Conservation (phyloP, 2,329 filamentous ascomycete species). For the Cytospora schulzeri region DNA sequence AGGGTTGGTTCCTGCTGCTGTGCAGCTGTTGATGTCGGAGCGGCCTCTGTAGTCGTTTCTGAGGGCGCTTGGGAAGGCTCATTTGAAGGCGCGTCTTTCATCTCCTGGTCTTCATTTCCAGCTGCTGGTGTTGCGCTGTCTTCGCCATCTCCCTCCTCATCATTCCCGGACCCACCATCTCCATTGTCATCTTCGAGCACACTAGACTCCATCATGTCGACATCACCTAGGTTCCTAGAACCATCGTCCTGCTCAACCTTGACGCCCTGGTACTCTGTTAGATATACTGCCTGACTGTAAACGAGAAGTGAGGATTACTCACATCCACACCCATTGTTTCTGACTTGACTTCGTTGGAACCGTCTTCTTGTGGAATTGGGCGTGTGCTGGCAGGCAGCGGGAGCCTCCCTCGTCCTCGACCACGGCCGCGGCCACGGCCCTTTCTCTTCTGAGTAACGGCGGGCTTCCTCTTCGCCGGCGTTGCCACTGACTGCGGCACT, state of each 20-base stretch:
- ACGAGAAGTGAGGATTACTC: constrained; percentile 30
- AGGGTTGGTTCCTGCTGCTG: constrained; percentile 39
- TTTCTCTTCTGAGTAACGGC: constrained; percentile 80
- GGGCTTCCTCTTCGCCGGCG: constrained; percentile 61
- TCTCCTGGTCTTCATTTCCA: constrained; percentile 33
- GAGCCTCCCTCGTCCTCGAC: constrained; percentile 67
- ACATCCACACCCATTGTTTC: constrained; percentile 45
- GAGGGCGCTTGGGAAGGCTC: constrained; percentile 20
- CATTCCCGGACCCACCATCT: constrained; percentile 50
- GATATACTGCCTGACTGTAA: constrained; percentile 18
- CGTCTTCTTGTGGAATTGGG: constrained; percentile 41
- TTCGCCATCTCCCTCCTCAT: constrained; percentile 50
- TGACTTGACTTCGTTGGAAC: constrained; percentile 42
- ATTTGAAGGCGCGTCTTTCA: constrained; percentile 32
- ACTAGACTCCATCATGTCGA: constrained; percentile 56
- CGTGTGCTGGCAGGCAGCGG: constrained; percentile 39
- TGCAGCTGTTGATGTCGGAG: constrained; percentile 36
- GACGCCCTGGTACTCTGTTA: constrained; percentile 37
- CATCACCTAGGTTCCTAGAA: constrained; percentile 47
- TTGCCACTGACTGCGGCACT: constrained; percentile 47
- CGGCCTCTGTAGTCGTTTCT: constrained; percentile 3
- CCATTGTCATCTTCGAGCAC: constrained; percentile 51
- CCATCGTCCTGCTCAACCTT: constrained; percentile 49
- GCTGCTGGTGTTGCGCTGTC: constrained; percentile 40
- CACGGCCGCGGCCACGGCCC: constrained; percentile 65